Base-by-base conservation (phyloP, 2,329 filamentous ascomycete species). In the Sodiomyces alkalinus region DNA sequence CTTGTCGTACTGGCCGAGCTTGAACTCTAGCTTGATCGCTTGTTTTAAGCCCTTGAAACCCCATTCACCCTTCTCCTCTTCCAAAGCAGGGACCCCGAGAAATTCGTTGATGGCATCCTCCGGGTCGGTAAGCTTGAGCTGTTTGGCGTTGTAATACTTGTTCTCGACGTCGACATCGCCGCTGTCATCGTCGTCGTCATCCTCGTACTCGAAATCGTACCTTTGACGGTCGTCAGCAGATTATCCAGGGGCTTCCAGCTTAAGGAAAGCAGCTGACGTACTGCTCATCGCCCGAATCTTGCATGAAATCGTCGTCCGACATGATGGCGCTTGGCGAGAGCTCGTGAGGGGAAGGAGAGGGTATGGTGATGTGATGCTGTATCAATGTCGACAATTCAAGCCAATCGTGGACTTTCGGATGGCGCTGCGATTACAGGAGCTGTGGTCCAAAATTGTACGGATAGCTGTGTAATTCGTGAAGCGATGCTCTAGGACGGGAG, bases 81-180 rank as follows among this genome's bases (percentile, higher is more conserved):
- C 87, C 25, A 94, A 53, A 10, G 69, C 63, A 5, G 83, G 85
- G 37, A 98, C 78, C 18, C 74, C 80, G n/a, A 96, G 60, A 45
- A 98, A 98, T 51, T 96, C 87, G 19, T 76, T 73, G 31, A 98
- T 80, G 2, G 90, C 90, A 41, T 83, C 83, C 45, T 90, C 73
- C 1, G 87, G 85, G 33, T 86, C 83, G 37, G 77, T 76, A 23
- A 65, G 64, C 62, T 96, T 98, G 49, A 92, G 75, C 58, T 96
- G 87, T 58, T 98, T 98, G 23, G 90, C 90, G 56, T 94, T 96
- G 67, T 96, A 98, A 63, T 98, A 98, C 59, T 93, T 94, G 63
- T 98, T 98, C 53, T 98, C 90, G 51, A 96, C 92, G 41, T 87
- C 85, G 43, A 94, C 80, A 50, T 94, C 83, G 33, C 77, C 85